Evolutionary conservation across 106 monocot genomes (phyloP), one percentile per base, ranked within the genome.

Genomic region (Xerophyta viscosa): DNA sequence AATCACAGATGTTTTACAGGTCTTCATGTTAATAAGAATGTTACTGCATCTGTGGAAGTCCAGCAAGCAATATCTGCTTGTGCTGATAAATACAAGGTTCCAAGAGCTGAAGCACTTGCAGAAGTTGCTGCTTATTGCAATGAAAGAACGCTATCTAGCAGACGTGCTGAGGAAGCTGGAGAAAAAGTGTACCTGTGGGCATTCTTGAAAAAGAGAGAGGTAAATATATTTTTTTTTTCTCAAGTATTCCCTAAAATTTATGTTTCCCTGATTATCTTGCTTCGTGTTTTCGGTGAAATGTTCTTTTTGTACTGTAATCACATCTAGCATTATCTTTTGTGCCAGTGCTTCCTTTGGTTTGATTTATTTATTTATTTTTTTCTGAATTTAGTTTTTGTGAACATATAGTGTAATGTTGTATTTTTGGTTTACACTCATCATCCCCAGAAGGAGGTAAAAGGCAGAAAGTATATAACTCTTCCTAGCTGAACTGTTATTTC

Each of bases 81-180:
- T 46, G 78, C 77, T 43, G 21, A 56, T 41, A 88, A 78, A 45
- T 73, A 62, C 56, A 78, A 63, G 58, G 60, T 88, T 71, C 78
- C 84, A 52, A 44, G 24, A 41, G 22, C 62, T 22, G 72, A 71
- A 22, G 62, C 25, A 7, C 75, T 96, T 70, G 51, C 78, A 24
- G 84, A 96, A 58, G 64, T 82, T 52, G 72, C 78, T 71, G 61
- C 74, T 52, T 67, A 96, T 58, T 96, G 84, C 42, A 96, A 96
- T 63, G 78, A 88, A 44, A 88, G 84, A 73, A 84, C 67, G 37
- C 41, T 71, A 18, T 80, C 94, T 52, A 76, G 81, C 54, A 67
- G 57, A 21, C 84, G 60, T 67, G 88, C 84, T 57, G 84, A 88
- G 56, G 94, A 88, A 47, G 80, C 88, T 74, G 81, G 74, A 13